A percentile compares a stretch with the other conserved stretches of the same genome.
Conservation (phyloP, 2,329 filamentous ascomycete genomes). For the Fonsecaea pugnacius region DNA sequence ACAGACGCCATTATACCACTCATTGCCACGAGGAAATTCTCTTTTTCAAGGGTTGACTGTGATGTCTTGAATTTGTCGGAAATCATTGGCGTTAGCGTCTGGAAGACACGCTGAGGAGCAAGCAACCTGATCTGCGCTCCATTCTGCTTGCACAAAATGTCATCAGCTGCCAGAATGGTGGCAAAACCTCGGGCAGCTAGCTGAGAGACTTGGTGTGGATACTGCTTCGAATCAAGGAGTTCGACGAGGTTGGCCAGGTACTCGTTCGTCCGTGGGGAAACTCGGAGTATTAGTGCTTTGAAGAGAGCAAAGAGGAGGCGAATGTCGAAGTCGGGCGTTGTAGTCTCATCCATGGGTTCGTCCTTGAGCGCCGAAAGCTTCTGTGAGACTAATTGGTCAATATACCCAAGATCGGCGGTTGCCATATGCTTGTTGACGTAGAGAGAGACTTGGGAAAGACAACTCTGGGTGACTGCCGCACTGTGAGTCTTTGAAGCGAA, state of each 20-base stretch:
- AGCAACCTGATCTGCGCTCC: constrained; percentile 65
- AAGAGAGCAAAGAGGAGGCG: constrained; percentile 64
- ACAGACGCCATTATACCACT: constrained; percentile 65
- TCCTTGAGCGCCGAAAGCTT: constrained; percentile 30
- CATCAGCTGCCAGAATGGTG: constrained; percentile 63
- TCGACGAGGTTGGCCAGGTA: constrained; percentile 57
- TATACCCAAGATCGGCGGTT: constrained; percentile 39
- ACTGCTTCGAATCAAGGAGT: constrained; percentile 50
- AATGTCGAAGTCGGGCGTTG: constrained; percentile 49
- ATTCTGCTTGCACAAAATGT: constrained; percentile 64
- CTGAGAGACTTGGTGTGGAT: constrained; percentile 51
- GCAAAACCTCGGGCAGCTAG: constrained; percentile 62
- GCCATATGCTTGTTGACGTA: constrained; percentile 47
- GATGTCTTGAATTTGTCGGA: constrained; percentile 57
- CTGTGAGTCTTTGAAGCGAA: constrained; percentile 31
- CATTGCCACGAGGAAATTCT: constrained; percentile 66
- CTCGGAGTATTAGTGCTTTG: constrained; percentile 64
- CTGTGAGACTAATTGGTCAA: constrained; percentile 41
- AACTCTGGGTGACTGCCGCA: constrained; percentile 29
- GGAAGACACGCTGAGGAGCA: constrained; percentile 67
- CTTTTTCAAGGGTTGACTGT: constrained; percentile 51
- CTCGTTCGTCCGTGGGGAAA: constrained; percentile 53
- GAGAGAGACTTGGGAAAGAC: constrained; percentile 41
- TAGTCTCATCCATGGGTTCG: constrained; percentile 28
- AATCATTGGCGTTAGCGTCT: constrained; percentile 61